Evolutionary conservation across 345 rosid species (phyloP).

Genomic region (Triadica sebifera): DNA sequence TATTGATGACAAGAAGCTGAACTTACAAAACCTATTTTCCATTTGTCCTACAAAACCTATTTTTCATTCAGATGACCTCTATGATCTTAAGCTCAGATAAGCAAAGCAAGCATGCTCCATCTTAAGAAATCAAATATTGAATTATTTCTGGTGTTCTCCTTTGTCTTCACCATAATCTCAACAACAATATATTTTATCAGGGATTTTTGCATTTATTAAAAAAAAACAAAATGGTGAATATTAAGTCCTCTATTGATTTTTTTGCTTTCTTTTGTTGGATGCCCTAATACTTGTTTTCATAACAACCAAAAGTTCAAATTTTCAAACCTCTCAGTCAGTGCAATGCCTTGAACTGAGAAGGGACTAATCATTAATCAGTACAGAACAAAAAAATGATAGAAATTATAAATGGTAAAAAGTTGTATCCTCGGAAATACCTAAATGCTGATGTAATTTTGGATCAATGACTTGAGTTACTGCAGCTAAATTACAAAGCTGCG

Average conservation of each 20-base stretch:
- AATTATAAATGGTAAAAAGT: not conserved
- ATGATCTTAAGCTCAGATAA: not conserved
- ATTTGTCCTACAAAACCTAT: not conserved
- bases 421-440: conserved; percentile 49
- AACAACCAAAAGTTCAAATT: not conserved
- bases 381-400: not conserved
- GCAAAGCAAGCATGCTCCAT: not conserved
- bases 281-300: not conserved
- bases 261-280: not conserved
- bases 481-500: conserved; percentile 84
- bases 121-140: not conserved
- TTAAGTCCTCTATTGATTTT: not conserved
- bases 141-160: not conserved
- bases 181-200: not conserved
- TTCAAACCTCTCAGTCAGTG: not conserved
- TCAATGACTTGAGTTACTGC: conserved; percentile 82
- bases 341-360: conserved; percentile 4
- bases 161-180: not conserved
- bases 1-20: too few relatives aligned
- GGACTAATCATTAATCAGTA: conserved; percentile 2
- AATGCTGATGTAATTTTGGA: conserved; percentile 95
- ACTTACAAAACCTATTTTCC: too few relatives aligned
- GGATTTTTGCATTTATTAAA: not conserved
- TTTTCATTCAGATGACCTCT: not conserved
- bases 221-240: not conserved